A percentile compares a stretch with the other conserved stretches of the same genome.
Conservation (phyloP, 306 rosid genomes). For the Ceratonia siliqua region DNA sequence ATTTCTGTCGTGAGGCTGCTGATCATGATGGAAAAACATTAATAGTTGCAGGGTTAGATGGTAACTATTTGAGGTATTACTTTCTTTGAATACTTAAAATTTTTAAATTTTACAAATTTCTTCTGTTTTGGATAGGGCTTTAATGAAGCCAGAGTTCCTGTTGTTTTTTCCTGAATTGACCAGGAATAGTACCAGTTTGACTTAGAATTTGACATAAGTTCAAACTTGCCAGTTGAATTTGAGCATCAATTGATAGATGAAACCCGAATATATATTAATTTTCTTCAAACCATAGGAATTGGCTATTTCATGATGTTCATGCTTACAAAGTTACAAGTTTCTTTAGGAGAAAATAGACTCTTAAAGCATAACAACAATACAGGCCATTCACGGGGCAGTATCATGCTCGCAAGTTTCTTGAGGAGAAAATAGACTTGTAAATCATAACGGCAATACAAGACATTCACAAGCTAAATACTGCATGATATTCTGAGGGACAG, state of each 20-base stretch:
- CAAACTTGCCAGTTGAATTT: constrained; percentile 1
- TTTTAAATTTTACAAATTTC: neutral
- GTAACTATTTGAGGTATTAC: constrained; percentile 76
- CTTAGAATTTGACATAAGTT: neutral
- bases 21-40: constrained; percentile 87
- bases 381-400: neutral
- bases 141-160: neutral
- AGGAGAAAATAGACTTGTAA: neutral
- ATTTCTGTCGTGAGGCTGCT: constrained; percentile 83
- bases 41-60: constrained; percentile 87
- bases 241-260: neutral
- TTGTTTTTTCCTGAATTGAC: constrained; percentile 5
- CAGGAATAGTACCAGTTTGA: neutral
- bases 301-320: constrained; percentile 10
- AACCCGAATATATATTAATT: neutral
- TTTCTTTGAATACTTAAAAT: neutral
- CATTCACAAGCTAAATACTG: neutral
- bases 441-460: neutral
- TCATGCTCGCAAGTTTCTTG: too few species aligned
- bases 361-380: neutral
- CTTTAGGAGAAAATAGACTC: neutral
- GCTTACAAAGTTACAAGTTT: neutral
- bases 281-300: neutral
- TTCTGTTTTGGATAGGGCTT: constrained; percentile 15
- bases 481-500: neutral